Conservation (phyloP, 345 rosid species). For the Salix caprea region DNA sequence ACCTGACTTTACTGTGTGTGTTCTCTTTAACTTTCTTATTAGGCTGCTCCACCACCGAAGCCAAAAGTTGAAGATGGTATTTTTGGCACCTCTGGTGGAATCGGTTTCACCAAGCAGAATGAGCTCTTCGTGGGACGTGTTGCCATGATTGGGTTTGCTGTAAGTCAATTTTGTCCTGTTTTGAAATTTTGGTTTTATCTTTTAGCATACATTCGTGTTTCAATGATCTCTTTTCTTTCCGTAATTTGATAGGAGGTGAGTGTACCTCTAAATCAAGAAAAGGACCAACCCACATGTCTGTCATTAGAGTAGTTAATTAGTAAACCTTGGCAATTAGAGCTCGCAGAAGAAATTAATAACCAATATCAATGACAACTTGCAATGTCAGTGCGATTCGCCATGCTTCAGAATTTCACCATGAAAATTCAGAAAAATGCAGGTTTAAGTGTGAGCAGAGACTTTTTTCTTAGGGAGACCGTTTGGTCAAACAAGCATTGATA, state of each 20-base stretch:
- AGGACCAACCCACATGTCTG: too few relatives aligned
- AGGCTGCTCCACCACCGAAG: conserved; percentile 32
- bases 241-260: too few relatives aligned
- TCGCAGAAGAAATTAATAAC: background rate
- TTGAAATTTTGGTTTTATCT: background rate
- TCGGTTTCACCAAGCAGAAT: conserved; percentile 90
- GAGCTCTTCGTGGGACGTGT: conserved; percentile 99
- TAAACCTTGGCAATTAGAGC: too few relatives aligned
- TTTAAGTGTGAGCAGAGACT: background rate
- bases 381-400: background rate
- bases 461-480: background rate
- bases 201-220: too few relatives aligned
- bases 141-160: conserved; percentile 98
- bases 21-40: background rate
- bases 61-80: conserved; percentile 79
- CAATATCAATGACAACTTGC: background rate
- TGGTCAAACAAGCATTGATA: background rate
- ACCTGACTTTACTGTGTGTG: too few relatives aligned
- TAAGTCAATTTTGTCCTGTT: conserved; percentile 27
- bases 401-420: background rate
- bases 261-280: too few relatives aligned
- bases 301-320: too few relatives aligned
- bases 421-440: background rate
- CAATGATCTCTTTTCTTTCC: too few relatives aligned
- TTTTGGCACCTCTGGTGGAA: conserved; percentile 94